A percentile compares a stretch with the other conserved stretches of the same genome.
Evolutionary conservation across 1,139 yeast species (phyloP).

Genomic region (Citeromyces hawaiiensis): DNA sequence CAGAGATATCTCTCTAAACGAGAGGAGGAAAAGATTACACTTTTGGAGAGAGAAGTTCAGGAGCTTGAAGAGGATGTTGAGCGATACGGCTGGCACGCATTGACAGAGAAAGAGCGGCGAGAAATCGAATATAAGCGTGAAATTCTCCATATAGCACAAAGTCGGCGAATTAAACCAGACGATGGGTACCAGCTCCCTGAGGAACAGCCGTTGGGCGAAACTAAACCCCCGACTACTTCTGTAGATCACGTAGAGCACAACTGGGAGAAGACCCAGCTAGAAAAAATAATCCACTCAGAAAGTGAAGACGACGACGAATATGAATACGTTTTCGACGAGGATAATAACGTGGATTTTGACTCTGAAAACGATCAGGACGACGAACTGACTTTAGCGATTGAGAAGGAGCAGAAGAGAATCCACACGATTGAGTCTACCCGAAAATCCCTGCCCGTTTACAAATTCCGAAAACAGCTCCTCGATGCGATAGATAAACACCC

Average conservation of each 20-base stretch:
- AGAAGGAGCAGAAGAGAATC: slow-evolving; percentile 27
- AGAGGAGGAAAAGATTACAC: slow-evolving; percentile 28
- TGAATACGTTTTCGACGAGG: slow-evolving; percentile 59
- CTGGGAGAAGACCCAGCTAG: slow-evolving; percentile 50
- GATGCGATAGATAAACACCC: slow-evolving; percentile 51
- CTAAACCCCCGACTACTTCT: slow-evolving; percentile 14
- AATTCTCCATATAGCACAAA: slow-evolving; percentile 25
- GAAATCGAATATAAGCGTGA: slow-evolving; percentile 39
- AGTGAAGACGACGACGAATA: slow-evolving; percentile 47
- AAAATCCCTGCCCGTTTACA: slow-evolving; percentile 64
- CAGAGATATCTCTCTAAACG: slow-evolving; percentile 32
- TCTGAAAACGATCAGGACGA: slow-evolving; percentile 21
- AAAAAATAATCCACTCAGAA: slow-evolving; percentile 36
- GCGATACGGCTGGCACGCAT: slow-evolving; percentile 32
- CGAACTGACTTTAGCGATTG: slow-evolving; percentile 13
- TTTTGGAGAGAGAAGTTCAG: slow-evolving; percentile 33
- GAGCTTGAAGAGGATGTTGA: slow-evolving; percentile 32
- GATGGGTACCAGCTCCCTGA: slow-evolving; percentile 40
- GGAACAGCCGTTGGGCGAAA: slow-evolving; percentile 37
- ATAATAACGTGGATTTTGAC: slow-evolving; percentile 7
- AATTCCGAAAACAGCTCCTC: slow-evolving; percentile 49
- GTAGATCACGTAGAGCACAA: no score
- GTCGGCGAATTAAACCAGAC: slow-evolving; percentile 21
- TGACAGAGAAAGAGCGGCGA: slow-evolving; percentile 32
- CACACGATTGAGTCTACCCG: slow-evolving; percentile 31